Base-by-base conservation (phyloP, 768 basidiomycete species). In the Sarcodon sp. region DNA sequence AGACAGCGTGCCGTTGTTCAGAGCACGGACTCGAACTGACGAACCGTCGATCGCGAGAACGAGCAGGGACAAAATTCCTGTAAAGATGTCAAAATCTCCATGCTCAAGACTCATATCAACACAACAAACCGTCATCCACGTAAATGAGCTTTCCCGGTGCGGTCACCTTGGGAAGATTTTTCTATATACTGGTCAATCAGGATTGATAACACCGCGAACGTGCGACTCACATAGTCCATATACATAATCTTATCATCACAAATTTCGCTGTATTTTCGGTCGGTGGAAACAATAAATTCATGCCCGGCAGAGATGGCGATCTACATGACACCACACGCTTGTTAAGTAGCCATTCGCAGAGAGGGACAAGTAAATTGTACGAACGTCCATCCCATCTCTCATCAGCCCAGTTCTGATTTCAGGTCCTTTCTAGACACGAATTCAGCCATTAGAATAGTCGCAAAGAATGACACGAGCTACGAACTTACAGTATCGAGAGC, bases 321-420 rank as follows among this genome's bases (percentile, higher is more conserved):
- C 89, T 93, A 57, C 13, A 50, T 6, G 10, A 31, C 43, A 36
- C 32, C 31, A 5, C 12, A 35, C 38, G 18, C 59, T 34, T n/a
- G 55, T 48, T 27, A 41, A 46, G 33, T 35, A 46, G 7, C 33
- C 18, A 12, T 16, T 49, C 27, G 15, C 37, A 18, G 32, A 47
- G n/a, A 37, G 31, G 15, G 13, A 34, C 2, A 39, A 47, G 43
- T 33, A 4, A 33, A 50, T 27, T 36, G 54, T 37, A 72, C 87
- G 55, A 64, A 96, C 91, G 61, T 99, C 96, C 54, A 73, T 72
- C 64, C 78, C 76, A 59, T 90, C 79, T 66, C 71, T 81, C 71
- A 94, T 98, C 63, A 91, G 59, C 49, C 96, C 96, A 39, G 96
- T 98, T 53, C 96, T 85, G 70, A 99, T 99, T 71, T 98, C 96